These are phyloP conservation scores for Syncephalastrum monosporum DNA, from an alignment of 371 early-diverging fungal genomes.

Conservation along the genomic window DNA sequence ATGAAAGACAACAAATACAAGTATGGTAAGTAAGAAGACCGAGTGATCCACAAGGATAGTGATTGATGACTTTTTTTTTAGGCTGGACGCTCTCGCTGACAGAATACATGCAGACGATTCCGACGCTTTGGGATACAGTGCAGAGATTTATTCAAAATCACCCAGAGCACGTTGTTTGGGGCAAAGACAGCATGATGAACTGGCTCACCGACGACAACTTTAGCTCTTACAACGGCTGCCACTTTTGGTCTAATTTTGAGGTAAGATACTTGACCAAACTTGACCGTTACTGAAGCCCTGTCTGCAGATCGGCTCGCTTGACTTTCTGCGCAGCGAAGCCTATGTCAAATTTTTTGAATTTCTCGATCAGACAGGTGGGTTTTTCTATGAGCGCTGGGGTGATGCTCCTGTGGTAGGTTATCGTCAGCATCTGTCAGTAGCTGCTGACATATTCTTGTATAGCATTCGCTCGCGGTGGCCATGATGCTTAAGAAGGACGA, in stretches of 20 bases:
- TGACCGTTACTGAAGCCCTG: not conserved
- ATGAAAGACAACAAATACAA: constrained; percentile 78
- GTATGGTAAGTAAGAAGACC: constrained; percentile 62
- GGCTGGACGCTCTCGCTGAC: constrained; percentile 78
- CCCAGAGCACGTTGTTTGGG: constrained; percentile 30
- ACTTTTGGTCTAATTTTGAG: constrained; percentile 75
- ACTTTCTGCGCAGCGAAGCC: constrained; percentile 69
- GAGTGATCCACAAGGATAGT: not conserved
- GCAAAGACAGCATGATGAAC: constrained; percentile 21
- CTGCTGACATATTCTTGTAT: not conserved
- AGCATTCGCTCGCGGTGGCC: constrained; percentile 85
- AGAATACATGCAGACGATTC: constrained; percentile 83
- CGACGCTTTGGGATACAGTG: constrained; percentile 77
- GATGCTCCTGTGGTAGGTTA: constrained; percentile 83
- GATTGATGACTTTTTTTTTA: constrained; percentile 44
- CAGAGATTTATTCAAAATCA: constrained; percentile 52
- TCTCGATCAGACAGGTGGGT: constrained; percentile 82
- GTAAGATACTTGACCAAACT: constrained; percentile 13
- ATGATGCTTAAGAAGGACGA: constrained; percentile 75
- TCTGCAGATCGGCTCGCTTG: constrained; percentile 74
- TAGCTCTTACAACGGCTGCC: constrained; percentile 61
- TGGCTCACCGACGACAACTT: constrained; percentile 35
- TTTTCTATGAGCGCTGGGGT: constrained; percentile 86
- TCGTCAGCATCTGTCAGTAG: constrained; percentile 69
- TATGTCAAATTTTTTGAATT: constrained; percentile 80